Base-by-base conservation (phyloP, 2,329 filamentous ascomycete species). In the Diaporthe caulivora region DNA sequence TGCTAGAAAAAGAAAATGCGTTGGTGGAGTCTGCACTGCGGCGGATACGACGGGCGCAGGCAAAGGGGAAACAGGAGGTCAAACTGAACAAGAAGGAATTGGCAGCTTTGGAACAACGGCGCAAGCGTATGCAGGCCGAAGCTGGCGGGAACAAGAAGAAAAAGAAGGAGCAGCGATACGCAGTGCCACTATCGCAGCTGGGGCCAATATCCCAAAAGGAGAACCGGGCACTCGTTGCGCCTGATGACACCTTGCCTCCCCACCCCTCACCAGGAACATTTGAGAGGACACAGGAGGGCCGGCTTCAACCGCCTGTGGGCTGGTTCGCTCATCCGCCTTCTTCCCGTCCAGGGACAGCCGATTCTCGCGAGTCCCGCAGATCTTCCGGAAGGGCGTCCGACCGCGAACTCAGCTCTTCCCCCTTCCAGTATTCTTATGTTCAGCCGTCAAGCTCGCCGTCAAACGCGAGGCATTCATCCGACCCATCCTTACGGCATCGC, bases 1-100 rank as follows among this genome's bases (percentile, higher is more conserved):
- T 89, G 76, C 86, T 86, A 78, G 91, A 94, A 73, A 89, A 89
- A 77, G 94, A 97, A 80, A 93, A 96, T 77, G 88, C 89, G 76
- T 83, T 97, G 78, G 91, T 97, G 76, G 92, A 95, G 76, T 91
- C 91, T 76, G 95, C 95, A 53, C 84, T 97, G 82, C 91, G 92
- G 78, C 92, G 94, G 77, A 97, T 98, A 80, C 90, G 92, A 76
- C 90, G 91, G 76, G 95, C 95, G 21, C 92, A 94, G 80, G 90
- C 90, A 76, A 91, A 91, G 79, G 95, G 95, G 76, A 93, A 92
- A 82, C 87, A 88, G 57, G 94, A 97, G 72, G 94, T 98, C 72
- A 93, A 92, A 80, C 88, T 98, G 76, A 95, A 89, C 77, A 90
- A 92, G 79, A 91, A 93, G 70, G 95, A 98, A 82, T 86, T 98